A percentile compares a stretch with the other conserved stretches of the same genome.
Conservation (phyloP, 2,329 filamentous ascomycete genomes). For the Aspergillus transmontanensis region DNA sequence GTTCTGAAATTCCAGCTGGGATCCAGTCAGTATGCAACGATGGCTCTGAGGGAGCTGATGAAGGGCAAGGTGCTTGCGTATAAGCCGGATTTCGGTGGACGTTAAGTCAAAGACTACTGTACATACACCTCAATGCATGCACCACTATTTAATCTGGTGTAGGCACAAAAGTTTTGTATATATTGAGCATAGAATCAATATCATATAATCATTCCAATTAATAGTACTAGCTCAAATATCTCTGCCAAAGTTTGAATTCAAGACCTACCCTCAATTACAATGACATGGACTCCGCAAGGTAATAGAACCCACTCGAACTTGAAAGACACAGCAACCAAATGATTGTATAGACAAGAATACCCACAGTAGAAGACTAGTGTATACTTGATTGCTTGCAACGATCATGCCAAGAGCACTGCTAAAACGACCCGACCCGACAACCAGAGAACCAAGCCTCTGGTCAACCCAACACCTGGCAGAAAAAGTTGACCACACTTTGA, state of each 20-base stretch:
- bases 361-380: too few relatives aligned
- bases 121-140: slow-evolving; percentile 5
- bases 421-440: too few relatives aligned
- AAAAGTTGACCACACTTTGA: neutral
- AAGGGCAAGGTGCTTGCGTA: slow-evolving; percentile 65
- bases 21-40: slow-evolving; percentile 81
- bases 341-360: too few relatives aligned
- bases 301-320: too few relatives aligned
- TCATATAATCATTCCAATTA: neutral
- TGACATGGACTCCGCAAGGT: too few relatives aligned
- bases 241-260: too few relatives aligned
- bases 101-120: slow-evolving; percentile 18
- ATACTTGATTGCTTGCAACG: too few relatives aligned
- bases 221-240: neutral
- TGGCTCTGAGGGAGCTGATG: slow-evolving; percentile 79
- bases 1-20: slow-evolving; percentile 74
- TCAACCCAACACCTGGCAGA: too few relatives aligned
- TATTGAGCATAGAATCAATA: neutral
- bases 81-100: slow-evolving; percentile 63
- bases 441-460: too few relatives aligned
- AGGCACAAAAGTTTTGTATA: slow-evolving; percentile 1
- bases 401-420: too few relatives aligned
- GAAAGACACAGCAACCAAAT: too few relatives aligned
- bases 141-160: slow-evolving; percentile 1
- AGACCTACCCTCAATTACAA: too few relatives aligned